A percentile compares a stretch with the other conserved stretches of the same genome.
Conservation (phyloP, 2,329 filamentous ascomycete species). For the Raffaelea ambrosiae region DNA sequence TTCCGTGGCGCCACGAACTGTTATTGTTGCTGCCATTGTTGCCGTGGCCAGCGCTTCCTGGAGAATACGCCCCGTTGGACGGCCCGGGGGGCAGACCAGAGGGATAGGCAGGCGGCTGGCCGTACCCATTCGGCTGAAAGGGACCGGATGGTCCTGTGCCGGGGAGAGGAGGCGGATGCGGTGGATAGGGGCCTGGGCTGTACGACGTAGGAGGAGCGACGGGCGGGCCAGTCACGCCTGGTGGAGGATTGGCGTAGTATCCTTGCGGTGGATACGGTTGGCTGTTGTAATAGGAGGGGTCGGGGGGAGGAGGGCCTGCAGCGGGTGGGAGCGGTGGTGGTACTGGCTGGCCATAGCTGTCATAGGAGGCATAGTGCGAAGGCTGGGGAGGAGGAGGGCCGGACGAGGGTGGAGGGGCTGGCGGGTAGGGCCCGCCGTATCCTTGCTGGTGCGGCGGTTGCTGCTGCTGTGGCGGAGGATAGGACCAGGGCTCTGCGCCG, state of each 20-base stretch:
- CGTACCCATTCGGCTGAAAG: slow-evolving; percentile 2
- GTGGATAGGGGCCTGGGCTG: slow-evolving; percentile 1
- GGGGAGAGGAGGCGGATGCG: background rate
- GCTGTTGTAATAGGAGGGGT: slow-evolving; percentile 7
- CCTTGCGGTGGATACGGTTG: slow-evolving; percentile 9
- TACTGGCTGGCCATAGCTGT: slow-evolving; percentile 7
- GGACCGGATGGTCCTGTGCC: background rate
- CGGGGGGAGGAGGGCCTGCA: background rate
- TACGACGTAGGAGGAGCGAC: slow-evolving; percentile 11
- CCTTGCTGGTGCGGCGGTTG: background rate
- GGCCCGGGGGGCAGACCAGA: background rate
- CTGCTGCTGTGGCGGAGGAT: slow-evolving; percentile 1
- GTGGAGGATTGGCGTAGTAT: slow-evolving; percentile 11
- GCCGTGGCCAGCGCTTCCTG: background rate
- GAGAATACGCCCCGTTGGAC: background rate
- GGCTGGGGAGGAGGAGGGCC: slow-evolving; percentile 9
- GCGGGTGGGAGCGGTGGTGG: slow-evolving; percentile 1
- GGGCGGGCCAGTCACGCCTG: slow-evolving; percentile 14
- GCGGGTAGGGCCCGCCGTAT: slow-evolving; percentile 12
- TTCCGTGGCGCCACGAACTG: slow-evolving; percentile 1
- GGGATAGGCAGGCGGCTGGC: background rate
- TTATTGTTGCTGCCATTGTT: background rate
- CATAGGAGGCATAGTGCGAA: slow-evolving; percentile 11
- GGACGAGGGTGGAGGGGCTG: slow-evolving; percentile 5
- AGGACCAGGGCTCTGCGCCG: slow-evolving; percentile 1